Base-by-base conservation (phyloP, 1,284 basidiomycete genomes). In the Clitocybe nebularis region DNA sequence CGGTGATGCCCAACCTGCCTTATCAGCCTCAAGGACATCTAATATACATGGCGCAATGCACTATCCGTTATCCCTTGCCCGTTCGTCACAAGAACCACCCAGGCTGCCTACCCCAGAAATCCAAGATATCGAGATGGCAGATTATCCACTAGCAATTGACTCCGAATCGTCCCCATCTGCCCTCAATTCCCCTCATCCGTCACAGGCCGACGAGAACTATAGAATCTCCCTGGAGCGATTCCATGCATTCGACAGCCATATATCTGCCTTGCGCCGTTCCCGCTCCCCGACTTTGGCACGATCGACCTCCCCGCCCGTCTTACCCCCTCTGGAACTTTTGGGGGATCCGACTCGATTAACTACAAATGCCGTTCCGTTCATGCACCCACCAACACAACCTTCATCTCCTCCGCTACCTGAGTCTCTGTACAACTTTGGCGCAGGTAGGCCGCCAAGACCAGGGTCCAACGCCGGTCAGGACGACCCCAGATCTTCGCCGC, bases 161-260 rank as follows among this genome's bases (percentile, higher is more conserved):
- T 26, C 44, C 24, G 48, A 51, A 16, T 32, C 29, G 14, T 5
- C 49, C 47, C 22, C 21, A 46, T 16, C 48, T 57, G 32, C 48
- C 49, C 10, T 48, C 60, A 1, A 43, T 47, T 11, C 44, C 44
- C 49, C 56, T 32, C 19, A 13, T 13, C 14, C 14, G 6, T 32
- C 29, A 32, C 29, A 32, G 4, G 19, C 52, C 16, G 54, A 67
- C 36, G 71, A 75, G 11, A 54, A 60, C 21, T 68, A 72, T 34
- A 67, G 72, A 16, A 51, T 67, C 8, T 72, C 76, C 2, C 54
- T 79, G 37, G 72, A 76, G 40, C 69, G 75, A 28, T 75, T 77
- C 49, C 71, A 68, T 55, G 66, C 67, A 19, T 76, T 79, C 45
- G 73, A 79, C 51, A 64, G 62, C 37, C 66, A 77, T 43, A 75